Evolutionary conservation across 164 flowering plant genomes (phyloP).

Genomic region (Echeveria elegans): DNA sequence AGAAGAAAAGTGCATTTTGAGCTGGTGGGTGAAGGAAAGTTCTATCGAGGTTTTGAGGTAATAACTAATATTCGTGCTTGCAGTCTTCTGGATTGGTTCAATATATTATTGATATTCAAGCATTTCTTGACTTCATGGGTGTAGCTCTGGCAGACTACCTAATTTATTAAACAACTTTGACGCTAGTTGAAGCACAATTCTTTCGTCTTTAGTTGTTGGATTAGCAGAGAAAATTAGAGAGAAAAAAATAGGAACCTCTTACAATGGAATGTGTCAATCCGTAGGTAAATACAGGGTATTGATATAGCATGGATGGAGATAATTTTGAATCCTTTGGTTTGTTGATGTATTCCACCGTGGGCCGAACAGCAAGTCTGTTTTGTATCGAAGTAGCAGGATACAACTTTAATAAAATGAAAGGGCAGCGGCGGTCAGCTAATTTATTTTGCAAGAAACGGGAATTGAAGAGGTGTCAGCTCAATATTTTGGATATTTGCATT

Average conservation of each 20-base stretch:
- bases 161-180: not conserved
- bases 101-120: not conserved
- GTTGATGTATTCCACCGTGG: not conserved
- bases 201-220: not conserved
- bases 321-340: not conserved
- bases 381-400: not conserved
- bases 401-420: too few species aligned
- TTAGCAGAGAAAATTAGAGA: not conserved
- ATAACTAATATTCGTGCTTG: not conserved
- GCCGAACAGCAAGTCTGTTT: not conserved
- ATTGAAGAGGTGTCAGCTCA: too few species aligned
- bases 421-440: too few species aligned
- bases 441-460: too few species aligned
- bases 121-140: not conserved
- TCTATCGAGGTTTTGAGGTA: slow-evolving; percentile 80
- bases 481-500: too few species aligned
- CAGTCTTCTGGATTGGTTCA: not conserved
- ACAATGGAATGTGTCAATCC: not conserved
- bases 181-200: not conserved
- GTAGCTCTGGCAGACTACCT: not conserved
- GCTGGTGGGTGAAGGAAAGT: slow-evolving; percentile 73
- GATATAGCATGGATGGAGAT: not conserved
- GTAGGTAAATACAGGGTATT: not conserved
- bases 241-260: not conserved
- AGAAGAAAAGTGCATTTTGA: slow-evolving; percentile 58